Evolutionary conservation across 2,329 filamentous ascomycete species (phyloP).

Genomic region (Hypoxylon rubiginosum): DNA sequence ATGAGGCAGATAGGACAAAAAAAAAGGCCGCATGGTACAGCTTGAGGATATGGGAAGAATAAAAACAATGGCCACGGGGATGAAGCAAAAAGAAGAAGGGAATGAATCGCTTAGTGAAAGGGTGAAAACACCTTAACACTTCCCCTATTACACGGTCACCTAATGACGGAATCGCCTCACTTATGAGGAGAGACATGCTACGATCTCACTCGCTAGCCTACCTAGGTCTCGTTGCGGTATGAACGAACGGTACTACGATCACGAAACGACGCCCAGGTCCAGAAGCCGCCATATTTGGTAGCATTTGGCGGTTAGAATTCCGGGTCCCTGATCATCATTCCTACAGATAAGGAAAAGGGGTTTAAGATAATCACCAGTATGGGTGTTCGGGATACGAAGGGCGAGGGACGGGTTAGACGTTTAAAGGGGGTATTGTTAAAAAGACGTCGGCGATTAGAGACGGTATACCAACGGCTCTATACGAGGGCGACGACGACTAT

Average conservation of each 20-base stretch:
- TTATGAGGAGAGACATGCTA: neutral
- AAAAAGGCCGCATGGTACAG: no score
- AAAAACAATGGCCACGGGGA: no score
- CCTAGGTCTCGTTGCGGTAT: neutral
- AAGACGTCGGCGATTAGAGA: no score
- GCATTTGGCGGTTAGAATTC: neutral
- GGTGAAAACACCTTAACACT: neutral
- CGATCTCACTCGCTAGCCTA: neutral
- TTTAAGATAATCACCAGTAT: no score
- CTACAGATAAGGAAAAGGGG: no score
- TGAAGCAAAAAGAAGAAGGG: neutral
- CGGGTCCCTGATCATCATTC: no score
- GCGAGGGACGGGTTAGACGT: no score
- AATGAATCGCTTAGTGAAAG: neutral
- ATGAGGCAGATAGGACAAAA: neutral
- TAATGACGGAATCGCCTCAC: neutral
- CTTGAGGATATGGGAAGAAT: no score
- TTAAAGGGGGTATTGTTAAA: no score
- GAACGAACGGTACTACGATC: neutral
- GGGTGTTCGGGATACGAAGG: no score
- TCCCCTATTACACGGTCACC: neutral
- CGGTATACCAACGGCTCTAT: no score
- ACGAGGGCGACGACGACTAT: no score
- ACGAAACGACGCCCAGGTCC: neutral
- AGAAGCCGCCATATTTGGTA: neutral